Evolutionary conservation across 2,329 filamentous ascomycete genomes (phyloP), one percentile per base, ranked within the genome.

Genomic region (Raffaelea arxii): DNA sequence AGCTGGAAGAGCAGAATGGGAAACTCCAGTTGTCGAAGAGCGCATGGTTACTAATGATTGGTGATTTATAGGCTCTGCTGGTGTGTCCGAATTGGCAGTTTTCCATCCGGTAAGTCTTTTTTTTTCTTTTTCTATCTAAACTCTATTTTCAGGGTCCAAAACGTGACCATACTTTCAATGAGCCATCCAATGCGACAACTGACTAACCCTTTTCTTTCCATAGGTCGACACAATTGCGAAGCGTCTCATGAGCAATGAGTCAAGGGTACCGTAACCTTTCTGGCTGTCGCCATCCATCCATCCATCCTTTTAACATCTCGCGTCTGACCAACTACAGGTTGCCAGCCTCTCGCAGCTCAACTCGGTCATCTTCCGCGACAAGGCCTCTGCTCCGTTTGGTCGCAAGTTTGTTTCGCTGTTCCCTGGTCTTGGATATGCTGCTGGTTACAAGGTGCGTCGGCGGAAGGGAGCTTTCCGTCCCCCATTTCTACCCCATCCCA

Each of bases 181-280:
- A n/a, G n/a, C n/a, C n/a, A n/a, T n/a, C n/a, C n/a, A n/a, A n/a
- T 10, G 16, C 27, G 16, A 32, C 27, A 32, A 10, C 16, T 32
- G 27, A 32, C 10, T 32, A 9, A 32, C 27, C 9, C 32, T 10
- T n/a, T 12, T 25, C 14, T 41, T 39, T 27, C 11, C 6, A 52
- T 60, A 91, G 86, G 87, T 98, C 65, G 92, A 98, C 70, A 98
- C 92, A 43, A 96, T 94, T 60, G 91, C 92, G 53, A 98, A 98
- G 77, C 87, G 92, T 57, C 80, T 98, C 68, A 98, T 98, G 92
- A 96, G 89, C 80, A 96, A 98, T 69, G 84, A 94, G 65, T 80
- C 80, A 62, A 86, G 74, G 70, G 78, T 86, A 64, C 32, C 32
- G 32, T 36, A 36, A 18, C 35, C 21, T 25, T 21, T 38, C 35